Evolutionary conservation across 2,329 filamentous ascomycete species (phyloP).

Genomic region (Cladophialophora immunda): DNA sequence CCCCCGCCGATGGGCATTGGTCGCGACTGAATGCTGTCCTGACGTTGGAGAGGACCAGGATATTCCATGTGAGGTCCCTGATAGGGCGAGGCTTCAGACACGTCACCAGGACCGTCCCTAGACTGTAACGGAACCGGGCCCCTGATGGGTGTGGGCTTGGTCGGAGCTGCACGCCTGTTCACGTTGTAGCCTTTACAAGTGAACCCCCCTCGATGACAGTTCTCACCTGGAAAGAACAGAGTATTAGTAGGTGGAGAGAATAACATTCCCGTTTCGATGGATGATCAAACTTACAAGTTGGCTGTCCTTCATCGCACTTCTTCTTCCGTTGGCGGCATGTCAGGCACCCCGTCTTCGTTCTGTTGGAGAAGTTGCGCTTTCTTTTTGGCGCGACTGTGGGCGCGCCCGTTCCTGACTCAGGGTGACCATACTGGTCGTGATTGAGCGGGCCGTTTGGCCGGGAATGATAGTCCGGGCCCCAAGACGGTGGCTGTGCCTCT

Average conservation of each 20-base stretch:
- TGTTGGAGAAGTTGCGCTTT: conserved; percentile 79
- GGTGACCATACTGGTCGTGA: conserved; percentile 43
- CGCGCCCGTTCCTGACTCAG: conserved; percentile 43
- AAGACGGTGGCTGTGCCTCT: conserved; percentile 47
- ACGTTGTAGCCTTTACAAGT: conserved; percentile 85
- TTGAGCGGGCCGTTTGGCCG: conserved; percentile 46
- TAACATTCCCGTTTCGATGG: neutral
- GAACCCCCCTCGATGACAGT: conserved; percentile 90
- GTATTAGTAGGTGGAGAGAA: neutral
- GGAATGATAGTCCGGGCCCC: conserved; percentile 46
- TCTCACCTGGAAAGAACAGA: conserved; percentile 68
- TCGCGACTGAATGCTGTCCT: conserved; percentile 55
- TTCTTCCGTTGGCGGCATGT: conserved; percentile 94
- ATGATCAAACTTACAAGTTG: conserved; percentile 75
- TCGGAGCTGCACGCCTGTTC: conserved; percentile 74
- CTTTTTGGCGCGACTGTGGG: conserved; percentile 52
- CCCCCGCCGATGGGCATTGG: conserved; percentile 46
- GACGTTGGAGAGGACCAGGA: conserved; percentile 41
- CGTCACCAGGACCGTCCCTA: conserved; percentile 69
- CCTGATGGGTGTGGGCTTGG: conserved; percentile 76
- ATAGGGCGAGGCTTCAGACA: conserved; percentile 36
- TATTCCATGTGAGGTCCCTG: conserved; percentile 25
- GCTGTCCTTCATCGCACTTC: conserved; percentile 95
- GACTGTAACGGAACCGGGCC: conserved; percentile 79
- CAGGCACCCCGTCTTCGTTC: conserved; percentile 94